These are phyloP conservation scores for Triticum timopheevii DNA, from an alignment of 176 grass and related monocot genomes.

Conservation along the genomic window DNA sequence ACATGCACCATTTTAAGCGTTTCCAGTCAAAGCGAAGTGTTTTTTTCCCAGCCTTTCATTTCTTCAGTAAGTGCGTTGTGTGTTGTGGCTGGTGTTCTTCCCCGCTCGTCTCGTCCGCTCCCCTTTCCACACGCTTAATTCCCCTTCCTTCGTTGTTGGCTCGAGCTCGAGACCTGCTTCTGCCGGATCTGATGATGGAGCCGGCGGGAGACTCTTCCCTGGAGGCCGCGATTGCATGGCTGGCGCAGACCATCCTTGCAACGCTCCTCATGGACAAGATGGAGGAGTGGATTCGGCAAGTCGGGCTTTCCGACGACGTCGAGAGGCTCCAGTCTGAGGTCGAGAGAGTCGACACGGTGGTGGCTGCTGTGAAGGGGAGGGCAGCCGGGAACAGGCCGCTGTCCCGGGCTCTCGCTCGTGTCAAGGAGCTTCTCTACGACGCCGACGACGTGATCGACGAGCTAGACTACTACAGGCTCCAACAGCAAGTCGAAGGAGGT, in stretches of 20 bases:
- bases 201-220: not conserved
- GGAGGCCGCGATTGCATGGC: conserved; percentile 1
- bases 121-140: not conserved
- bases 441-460: too few relatives aligned
- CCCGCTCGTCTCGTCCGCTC: not conserved
- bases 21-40: too few relatives aligned
- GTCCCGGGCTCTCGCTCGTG: not conserved
- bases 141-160: not conserved
- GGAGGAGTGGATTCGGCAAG: not conserved
- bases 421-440: not conserved
- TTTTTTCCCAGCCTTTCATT: too few relatives aligned
- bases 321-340: not conserved
- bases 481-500: rapidly evolving
- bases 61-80: too few relatives aligned
- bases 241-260: not conserved
- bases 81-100: not conserved
- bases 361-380: not conserved
- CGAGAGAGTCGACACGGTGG: not conserved
- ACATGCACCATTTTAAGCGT: too few relatives aligned
- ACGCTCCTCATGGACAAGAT: not conserved
- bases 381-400: not conserved
- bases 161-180: not conserved
- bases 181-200: not conserved
- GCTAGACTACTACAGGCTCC: too few relatives aligned
- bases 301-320: not conserved